Percentiles rank a stretch among this genome's conserved stretches.
Evolutionary conservation across 768 basidiomycete species (phyloP).

Genomic region (Scleroderma bovista): DNA sequence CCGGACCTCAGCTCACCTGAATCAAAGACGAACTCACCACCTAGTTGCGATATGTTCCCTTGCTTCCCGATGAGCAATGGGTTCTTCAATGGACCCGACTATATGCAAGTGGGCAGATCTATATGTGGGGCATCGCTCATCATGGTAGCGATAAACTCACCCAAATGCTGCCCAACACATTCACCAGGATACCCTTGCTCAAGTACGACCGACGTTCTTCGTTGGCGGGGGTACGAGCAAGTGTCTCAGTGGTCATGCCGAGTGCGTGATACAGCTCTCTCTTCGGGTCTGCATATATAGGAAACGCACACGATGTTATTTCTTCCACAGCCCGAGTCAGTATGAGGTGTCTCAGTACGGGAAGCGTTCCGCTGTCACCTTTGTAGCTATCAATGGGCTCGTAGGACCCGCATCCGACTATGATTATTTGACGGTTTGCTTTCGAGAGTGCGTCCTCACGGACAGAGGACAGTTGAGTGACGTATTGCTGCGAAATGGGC

Average conservation of each 20-base stretch:
- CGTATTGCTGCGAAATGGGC: conserved; percentile 37
- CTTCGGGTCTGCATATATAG: conserved; percentile 62
- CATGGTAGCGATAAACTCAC: conserved; percentile 26
- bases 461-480: conserved; percentile 40
- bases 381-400: conserved; percentile 44
- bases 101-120: neutral
- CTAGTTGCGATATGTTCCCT: conserved; percentile 56
- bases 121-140: neutral
- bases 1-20: conserved; percentile 36
- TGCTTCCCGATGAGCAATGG: conserved; percentile 51
- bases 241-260: conserved; percentile 51
- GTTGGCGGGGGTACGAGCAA: conserved; percentile 40
- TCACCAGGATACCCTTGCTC: conserved; percentile 23
- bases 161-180: conserved; percentile 39
- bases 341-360: neutral
- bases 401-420: conserved; percentile 61
- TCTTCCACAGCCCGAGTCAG: conserved; percentile 25
- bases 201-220: conserved; percentile 45
- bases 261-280: conserved; percentile 53
- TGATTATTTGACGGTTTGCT: conserved; percentile 37
- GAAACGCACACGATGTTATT: conserved; percentile 38
- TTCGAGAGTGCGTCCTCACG: conserved; percentile 35
- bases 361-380: conserved; percentile 27
- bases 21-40: conserved; percentile 59
- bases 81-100: conserved; percentile 38